These are phyloP conservation scores for Stylosanthes scabra DNA, from an alignment of 331 rosid species.

Conservation along the genomic window DNA sequence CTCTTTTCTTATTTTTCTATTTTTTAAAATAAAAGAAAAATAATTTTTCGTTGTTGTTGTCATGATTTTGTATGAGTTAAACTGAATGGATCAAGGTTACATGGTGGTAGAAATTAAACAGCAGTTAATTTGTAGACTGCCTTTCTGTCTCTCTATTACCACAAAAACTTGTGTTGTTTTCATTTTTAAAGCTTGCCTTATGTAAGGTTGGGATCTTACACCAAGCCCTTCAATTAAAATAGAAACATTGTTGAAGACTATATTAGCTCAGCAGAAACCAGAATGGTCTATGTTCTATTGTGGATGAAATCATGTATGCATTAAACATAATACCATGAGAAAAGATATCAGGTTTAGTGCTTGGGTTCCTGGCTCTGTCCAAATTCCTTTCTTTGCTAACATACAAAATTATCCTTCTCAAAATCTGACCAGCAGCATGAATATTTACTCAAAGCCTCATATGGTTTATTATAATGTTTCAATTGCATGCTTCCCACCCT, in stretches of 20 bases:
- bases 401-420: no score
- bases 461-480: not conserved
- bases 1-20: not conserved
- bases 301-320: no score
- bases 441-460: not conserved
- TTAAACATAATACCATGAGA: no score
- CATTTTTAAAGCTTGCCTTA: not conserved
- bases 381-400: no score
- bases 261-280: not conserved
- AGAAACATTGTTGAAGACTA: not conserved
- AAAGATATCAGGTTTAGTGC: no score
- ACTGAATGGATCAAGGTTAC: conserved; percentile 23
- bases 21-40: no score
- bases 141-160: no score
- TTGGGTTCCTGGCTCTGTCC: no score
- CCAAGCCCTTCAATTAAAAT: not conserved
- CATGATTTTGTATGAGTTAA: not conserved
- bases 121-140: not conserved
- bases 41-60: no score
- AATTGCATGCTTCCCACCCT: no score
- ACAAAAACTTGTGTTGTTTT: not conserved
- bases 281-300: no score
- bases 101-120: not conserved
- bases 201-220: not conserved
- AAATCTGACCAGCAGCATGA: no score